Evolutionary conservation across 768 basidiomycete species (phyloP).

Genomic region (Sporobolomyces phaffii): DNA sequence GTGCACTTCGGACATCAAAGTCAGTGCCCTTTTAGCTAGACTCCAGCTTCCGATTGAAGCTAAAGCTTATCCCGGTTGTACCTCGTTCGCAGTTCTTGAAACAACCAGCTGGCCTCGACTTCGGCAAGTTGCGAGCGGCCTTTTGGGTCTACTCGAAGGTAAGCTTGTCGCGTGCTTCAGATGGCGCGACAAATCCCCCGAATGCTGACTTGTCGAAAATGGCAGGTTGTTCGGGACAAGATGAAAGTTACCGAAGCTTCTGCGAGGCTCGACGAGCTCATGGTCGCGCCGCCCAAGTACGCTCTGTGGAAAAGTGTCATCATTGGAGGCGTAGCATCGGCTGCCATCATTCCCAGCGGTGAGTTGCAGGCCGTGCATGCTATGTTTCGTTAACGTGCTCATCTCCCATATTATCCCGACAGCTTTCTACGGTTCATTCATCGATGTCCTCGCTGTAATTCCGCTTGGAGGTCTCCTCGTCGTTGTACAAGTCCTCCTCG

Average conservation of each 20-base stretch:
- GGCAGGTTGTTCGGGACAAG: constrained; percentile 58
- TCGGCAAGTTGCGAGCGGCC: constrained; percentile 59
- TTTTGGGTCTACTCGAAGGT: constrained; percentile 38
- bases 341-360: constrained; percentile 15
- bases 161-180: neutral
- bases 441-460: constrained; percentile 64
- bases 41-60: too few relatives aligned
- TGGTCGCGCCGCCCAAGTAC: constrained; percentile 54
- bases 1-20: constrained; percentile 68
- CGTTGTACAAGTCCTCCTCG: constrained; percentile 60
- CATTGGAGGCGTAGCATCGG: constrained; percentile 59
- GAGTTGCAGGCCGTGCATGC: too few relatives aligned
- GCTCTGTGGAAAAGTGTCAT: constrained; percentile 56
- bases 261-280: constrained; percentile 60
- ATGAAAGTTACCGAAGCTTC: constrained; percentile 68
- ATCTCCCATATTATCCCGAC: neutral
- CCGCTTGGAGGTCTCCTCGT: constrained; percentile 74
- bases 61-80: too few relatives aligned
- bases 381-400: too few relatives aligned
- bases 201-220: neutral
- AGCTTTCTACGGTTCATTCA: constrained; percentile 65
- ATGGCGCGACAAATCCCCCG: too few relatives aligned
- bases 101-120: constrained; percentile 54
- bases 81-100: constrained; percentile 37
- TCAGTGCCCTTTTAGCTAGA: too few relatives aligned